Percentiles rank a stretch among this genome's conserved stretches.
phyloP scores from a whole-genome alignment of 164 flowering plant genomes.

The Saururus chinensis region DNA sequence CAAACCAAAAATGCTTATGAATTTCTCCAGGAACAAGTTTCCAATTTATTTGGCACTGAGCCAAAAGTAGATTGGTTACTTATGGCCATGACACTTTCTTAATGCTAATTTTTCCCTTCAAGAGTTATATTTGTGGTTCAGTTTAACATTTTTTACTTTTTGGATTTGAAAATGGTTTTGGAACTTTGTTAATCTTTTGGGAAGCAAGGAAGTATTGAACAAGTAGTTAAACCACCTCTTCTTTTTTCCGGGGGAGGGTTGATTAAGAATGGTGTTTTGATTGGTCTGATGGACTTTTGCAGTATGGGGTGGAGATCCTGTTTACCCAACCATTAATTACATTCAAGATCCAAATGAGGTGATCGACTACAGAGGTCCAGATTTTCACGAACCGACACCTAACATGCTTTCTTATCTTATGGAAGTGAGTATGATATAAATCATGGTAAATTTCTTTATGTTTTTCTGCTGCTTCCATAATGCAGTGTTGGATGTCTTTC shows the following conservation, averaged over 20 bases:
- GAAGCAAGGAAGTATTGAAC: neutral
- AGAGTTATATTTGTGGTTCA: neutral
- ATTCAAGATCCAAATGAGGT: constrained; percentile 86
- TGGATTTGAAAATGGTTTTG: neutral
- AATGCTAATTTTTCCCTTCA: no score
- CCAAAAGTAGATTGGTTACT: no score
- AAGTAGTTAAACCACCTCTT: no score
- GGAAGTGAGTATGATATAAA: constrained; percentile 42
- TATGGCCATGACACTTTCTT: no score
- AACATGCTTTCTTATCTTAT: constrained; percentile 61
- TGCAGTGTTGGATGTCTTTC: neutral
- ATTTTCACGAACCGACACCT: constrained; percentile 91
- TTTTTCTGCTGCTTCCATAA: neutral
- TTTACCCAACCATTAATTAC: constrained; percentile 89
- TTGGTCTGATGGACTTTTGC: constrained; percentile 18
- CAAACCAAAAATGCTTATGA: no score
- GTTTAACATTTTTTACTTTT: neutral
- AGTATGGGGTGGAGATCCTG: constrained; percentile 99
- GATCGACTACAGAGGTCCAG: constrained; percentile 84
- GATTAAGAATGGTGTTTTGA: neutral
- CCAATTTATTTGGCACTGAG: no score
- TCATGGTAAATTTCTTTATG: no score
- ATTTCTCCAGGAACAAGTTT: no score
- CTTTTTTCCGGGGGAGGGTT: no score
- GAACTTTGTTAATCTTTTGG: neutral